Percentiles rank a stretch among this genome's conserved stretches.
phyloP scores from a whole-genome alignment of 2,329 filamentous ascomycete genomes.

The Epichloe aotearoae region DNA sequence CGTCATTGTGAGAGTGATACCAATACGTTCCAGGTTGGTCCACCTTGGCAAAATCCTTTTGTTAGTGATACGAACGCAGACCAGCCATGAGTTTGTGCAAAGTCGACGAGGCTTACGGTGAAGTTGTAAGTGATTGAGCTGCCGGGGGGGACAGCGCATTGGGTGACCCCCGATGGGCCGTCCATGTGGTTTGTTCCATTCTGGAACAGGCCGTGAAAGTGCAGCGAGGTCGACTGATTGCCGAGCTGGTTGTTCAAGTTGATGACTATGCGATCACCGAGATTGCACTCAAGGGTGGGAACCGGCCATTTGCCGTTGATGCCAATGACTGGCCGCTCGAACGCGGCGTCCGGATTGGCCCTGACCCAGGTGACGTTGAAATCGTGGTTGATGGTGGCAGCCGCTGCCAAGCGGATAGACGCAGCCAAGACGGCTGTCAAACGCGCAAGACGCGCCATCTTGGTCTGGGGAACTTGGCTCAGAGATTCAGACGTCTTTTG shows the following conservation, averaged over 20 bases:
- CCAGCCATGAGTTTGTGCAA: too few species aligned
- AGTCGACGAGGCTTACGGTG: constrained; percentile 28
- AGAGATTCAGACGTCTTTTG: background rate
- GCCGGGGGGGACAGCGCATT: constrained; percentile 57
- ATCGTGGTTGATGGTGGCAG: constrained; percentile 42
- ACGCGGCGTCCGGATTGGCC: constrained; percentile 56
- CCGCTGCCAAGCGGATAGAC: constrained; percentile 10
- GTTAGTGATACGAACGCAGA: background rate
- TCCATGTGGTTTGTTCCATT: constrained; percentile 59
- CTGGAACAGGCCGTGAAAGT: constrained; percentile 61
- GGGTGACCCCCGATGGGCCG: constrained; percentile 51
- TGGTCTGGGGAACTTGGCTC: background rate
- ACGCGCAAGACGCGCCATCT: constrained; percentile 9
- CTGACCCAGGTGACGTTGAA: constrained; percentile 61
- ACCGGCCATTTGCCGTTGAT: constrained; percentile 69
- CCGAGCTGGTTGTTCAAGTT: constrained; percentile 46
- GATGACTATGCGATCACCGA: constrained; percentile 48
- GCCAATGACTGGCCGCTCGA: constrained; percentile 54
- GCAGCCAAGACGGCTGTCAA: constrained; percentile 7
- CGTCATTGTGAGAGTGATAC: constrained; percentile 60
- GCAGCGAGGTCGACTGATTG: constrained; percentile 49
- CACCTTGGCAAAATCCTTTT: constrained; percentile 22
- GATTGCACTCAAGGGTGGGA: constrained; percentile 47
- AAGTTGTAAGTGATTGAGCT: constrained; percentile 58
- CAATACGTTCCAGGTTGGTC: constrained; percentile 63